Evolutionary conservation across 2,329 filamentous ascomycete species (phyloP), one percentile per base, ranked within the genome.

Genomic region (Meredithiella fracta): DNA sequence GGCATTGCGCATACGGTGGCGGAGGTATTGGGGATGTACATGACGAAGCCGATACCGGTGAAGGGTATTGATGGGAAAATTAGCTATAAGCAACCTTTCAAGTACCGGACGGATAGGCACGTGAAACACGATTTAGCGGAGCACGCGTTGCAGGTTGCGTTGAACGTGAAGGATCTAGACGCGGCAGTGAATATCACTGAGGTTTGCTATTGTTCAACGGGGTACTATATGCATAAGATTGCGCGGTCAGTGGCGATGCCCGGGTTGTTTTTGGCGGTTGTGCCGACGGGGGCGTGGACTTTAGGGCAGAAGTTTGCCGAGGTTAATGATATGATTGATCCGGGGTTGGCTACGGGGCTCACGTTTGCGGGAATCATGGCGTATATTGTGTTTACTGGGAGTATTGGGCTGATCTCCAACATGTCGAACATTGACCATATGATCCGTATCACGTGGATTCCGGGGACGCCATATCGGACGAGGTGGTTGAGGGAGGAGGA

Each of bases 391-490:
- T 86, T 88, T 60, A 89, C 89, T 3, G 82, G 80, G 3, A 87
- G 83, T 8, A 78, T 97, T 54, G 92, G 91, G 2, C 71, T 92
- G 44, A 80, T 97, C 38, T 88, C 91, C 7, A 73, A 94, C 58
- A 82, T 87, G 25, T 96, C 91, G 34, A 76, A 83, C 59, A 96
- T 96, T 68, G 90, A 97, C 67, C 89, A 97, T 68, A 95, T 96
- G 86, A 83, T 85, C 64, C 80, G 92, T 20, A 88, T 97, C 3
- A 90, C 87, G 1, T 98, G 92, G 92, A 76, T 84, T 7, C 80
- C 80, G 0, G 92, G 92, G 9, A 83, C 87, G 34, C 84, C 86
- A 22, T 70, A 97, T 60, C 77, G 85, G 60, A 78, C 87, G 63
- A 78, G 92, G 14, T 97, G 90, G 86, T 67, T 94, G 55, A 76